Evolutionary conservation across 352 stramenopile genomes (phyloP), one percentile per base, ranked within the genome.

Genomic region (Phytophthora citrophthora): DNA sequence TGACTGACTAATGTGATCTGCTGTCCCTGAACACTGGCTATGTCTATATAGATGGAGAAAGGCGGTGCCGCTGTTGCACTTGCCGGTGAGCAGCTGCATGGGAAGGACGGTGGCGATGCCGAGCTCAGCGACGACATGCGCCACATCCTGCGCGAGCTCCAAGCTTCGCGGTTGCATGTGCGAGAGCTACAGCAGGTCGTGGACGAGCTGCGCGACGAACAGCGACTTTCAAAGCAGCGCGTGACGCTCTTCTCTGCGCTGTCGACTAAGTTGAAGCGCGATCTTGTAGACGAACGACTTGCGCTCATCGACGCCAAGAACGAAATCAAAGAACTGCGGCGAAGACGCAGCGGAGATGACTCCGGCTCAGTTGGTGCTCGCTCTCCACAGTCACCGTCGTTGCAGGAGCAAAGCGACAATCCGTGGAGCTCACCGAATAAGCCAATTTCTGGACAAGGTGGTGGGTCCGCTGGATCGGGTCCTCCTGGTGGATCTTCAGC

Each of bases 211-310:
- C 74, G 77, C 32, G 75, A 74, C 11, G 86, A 90, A 48, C 82
- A 94, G 38, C 68, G 61, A 45, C 50, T 90, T 6, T 61, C 73
- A 1, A 77, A 71, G 29, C 74, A 91, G 52, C 74, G 81, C 0
- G 18, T 91, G 12, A 59, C 74, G 41, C 67, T 94, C 6, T 90
- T 88, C 60, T 62, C 70, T 49, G 80, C 78, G 20, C 45, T 93
- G 0, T 66, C 82, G 16, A 50, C 77, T 40, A 88, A 93, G 55
- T 67, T 94, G 39, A 90, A 89, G 60, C 79, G 82, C 40, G 80
- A 91, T 32, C 74, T 94, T 60, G 74, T 94, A 54, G 82, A 88
- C 62, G 86, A 94, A 64, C 78, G 83, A 49, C 68, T 93, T 27
- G 83, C 83, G 8, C 81, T 91, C 39, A 86, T 92, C 26, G 75